Conservation (phyloP, 371 early-diverging fungal genomes). For the Mucor piriformis region DNA sequence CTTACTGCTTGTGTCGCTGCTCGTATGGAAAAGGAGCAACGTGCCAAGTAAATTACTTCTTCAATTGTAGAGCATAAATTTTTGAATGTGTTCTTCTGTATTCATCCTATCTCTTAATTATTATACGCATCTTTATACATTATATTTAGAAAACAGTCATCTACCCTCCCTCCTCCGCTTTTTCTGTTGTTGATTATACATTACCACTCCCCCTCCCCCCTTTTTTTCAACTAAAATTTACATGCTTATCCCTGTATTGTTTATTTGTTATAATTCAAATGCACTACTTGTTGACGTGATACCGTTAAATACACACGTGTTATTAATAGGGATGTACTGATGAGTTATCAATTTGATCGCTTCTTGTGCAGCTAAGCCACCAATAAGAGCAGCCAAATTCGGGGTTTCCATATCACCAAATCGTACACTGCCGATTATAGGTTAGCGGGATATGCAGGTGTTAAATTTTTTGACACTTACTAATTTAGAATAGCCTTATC, state of each 20-base stretch:
- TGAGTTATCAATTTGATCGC: conserved; percentile 91
- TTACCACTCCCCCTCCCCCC: too few species aligned
- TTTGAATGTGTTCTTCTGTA: not conserved
- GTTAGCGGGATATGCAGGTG: not conserved
- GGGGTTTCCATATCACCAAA: conserved; percentile 80
- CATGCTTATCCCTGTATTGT: not conserved
- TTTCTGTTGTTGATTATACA: too few species aligned
- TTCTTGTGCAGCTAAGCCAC: conserved; percentile 95
- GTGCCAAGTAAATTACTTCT: conserved; percentile 1
- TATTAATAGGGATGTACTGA: conserved; percentile 90
- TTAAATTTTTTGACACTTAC: conserved; percentile 24
- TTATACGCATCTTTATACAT: not conserved
- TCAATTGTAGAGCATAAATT: not conserved
- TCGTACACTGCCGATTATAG: conserved; percentile 59
- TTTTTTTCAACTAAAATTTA: conserved; percentile 1
- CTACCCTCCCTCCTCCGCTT: not conserved
- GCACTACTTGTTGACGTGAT: conserved; percentile 59
- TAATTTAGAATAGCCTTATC: conserved; percentile 35
- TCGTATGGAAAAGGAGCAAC: conserved; percentile 28
- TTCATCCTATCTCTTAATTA: not conserved
- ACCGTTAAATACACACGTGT: conserved; percentile 85
- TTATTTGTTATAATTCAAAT: conserved; percentile 31
- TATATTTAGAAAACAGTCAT: not conserved
- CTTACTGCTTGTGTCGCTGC: conserved; percentile 54
- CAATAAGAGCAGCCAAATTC: conserved; percentile 85